phyloP scores from a whole-genome alignment of 2,329 filamentous ascomycete species.

The Metarhizium anisopliae region DNA sequence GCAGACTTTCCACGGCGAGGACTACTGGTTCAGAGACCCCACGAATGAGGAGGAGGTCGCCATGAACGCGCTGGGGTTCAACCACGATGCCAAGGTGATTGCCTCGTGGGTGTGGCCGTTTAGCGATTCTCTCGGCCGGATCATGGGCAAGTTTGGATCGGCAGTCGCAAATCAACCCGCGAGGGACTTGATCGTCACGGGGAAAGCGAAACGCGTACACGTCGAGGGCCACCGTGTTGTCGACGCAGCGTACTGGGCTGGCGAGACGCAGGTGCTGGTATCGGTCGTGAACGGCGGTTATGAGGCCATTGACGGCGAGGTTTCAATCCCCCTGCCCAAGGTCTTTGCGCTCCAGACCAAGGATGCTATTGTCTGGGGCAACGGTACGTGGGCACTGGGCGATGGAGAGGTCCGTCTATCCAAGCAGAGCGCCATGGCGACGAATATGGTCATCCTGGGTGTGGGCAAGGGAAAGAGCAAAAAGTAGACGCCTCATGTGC shows the following conservation, averaged over 20 bases:
- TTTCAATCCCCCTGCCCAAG: slow-evolving; percentile 10
- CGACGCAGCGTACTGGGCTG: slow-evolving; percentile 15
- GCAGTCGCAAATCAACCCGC: slow-evolving; percentile 28
- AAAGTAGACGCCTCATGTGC: too few relatives aligned
- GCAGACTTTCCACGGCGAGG: slow-evolving; percentile 38
- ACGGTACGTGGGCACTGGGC: slow-evolving; percentile 10
- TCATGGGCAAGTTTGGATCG: slow-evolving; percentile 29
- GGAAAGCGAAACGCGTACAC: slow-evolving; percentile 11
- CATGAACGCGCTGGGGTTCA: slow-evolving; percentile 36
- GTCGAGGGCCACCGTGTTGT: slow-evolving; percentile 5
- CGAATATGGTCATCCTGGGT: slow-evolving; percentile 14
- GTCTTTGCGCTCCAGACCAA: slow-evolving; percentile 4
- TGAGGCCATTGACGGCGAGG: slow-evolving; percentile 6
- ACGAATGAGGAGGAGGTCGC: slow-evolving; percentile 31
- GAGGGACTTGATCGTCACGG: slow-evolving; percentile 28
- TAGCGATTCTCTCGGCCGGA: slow-evolving; percentile 23
- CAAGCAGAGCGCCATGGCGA: slow-evolving; percentile 13
- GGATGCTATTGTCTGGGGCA: slow-evolving; percentile 12
- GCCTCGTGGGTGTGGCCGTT: slow-evolving; percentile 38
- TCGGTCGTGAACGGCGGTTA: slow-evolving; percentile 16
- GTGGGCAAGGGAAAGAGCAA: not conserved
- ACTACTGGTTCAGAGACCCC: slow-evolving; percentile 38
- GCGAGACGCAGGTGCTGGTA: slow-evolving; percentile 10
- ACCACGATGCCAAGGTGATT: slow-evolving; percentile 34
- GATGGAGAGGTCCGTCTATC: slow-evolving; percentile 6